Evolutionary conservation across 495 filamentous ascomycete genomes (phyloP), one percentile per base, ranked within the genome.

Genomic region (Margaritispora aquatica): DNA sequence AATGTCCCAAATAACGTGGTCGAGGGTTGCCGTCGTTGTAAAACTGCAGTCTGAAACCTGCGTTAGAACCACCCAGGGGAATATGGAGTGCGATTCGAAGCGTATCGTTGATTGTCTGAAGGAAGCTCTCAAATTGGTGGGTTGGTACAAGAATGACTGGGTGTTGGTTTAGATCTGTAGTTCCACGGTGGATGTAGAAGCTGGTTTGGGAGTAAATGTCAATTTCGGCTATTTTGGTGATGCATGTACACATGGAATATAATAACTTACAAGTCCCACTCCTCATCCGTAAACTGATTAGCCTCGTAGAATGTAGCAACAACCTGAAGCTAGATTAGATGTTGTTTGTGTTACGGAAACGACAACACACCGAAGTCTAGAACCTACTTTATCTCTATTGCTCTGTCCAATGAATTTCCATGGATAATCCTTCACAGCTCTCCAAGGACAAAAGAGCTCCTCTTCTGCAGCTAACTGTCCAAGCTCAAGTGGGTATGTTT

Each of bases 211-310:
- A 46, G 10, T 54, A 36, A 58, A 49, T 11, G 20, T 56, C 50
- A 46, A 27, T 19, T 53, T 26, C 13, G 38, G 26, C n/a, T 24
- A 26, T 13, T 20, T 58, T 24, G 24, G 50, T 53, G 27, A 38
- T 27, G 20, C 8, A 19, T 31, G 57, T 57, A 55, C 3, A 44
- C 7, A 44, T n/a, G 15, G 38, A 8, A 15, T 44, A 17, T 2
- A 8, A 44, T 8, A 5, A 82, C 86, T 81, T 74, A 95, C 89
- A 94, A 61, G 58, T 90, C 85, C 90, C 89, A 96, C 36, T 70
- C 58, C 1, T 81, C 75, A 1, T 78, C 63, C 62, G 84, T 83
- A 61, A 88, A 77, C 26, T 83, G 80, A 10, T 75, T 71, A 0
- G 63, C 70, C 46, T 87, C 84, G 61, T 86, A 85, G 62, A 82